Percentiles rank a stretch among this genome's conserved stretches.
phyloP scores from a whole-genome alignment of 192 early-diverging fungal genomes.

The Coemansia sp. region DNA sequence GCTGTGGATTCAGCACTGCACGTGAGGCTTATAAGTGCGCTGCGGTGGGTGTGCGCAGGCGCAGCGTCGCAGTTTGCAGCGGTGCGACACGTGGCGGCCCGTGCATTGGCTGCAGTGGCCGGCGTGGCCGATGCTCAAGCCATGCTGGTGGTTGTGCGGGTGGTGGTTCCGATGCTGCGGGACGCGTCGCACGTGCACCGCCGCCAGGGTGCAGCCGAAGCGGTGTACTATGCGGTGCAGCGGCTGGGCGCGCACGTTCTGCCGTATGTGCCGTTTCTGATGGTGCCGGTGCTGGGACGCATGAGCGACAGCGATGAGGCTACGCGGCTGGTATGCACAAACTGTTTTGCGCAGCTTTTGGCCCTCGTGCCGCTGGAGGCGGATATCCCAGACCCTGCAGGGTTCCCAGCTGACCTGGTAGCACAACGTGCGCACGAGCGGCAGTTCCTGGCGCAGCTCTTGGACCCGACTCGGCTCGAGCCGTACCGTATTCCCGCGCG shows the following conservation, averaged over 20 bases:
- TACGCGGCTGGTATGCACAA: conserved; percentile 86
- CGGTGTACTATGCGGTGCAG: conserved; percentile 77
- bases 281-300: conserved; percentile 91
- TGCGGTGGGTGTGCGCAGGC: conserved; percentile 66
- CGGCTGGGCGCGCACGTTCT: conserved; percentile 77
- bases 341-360: conserved; percentile 93
- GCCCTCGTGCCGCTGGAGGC: conserved; percentile 94
- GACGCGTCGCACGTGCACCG: conserved; percentile 64
- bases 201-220: conserved; percentile 89
- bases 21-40: conserved; percentile 49
- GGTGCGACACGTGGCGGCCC: conserved; percentile 76
- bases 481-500: conserved; percentile 81
- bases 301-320: conserved; percentile 95
- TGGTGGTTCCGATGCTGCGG: conserved; percentile 73
- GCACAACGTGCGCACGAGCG: conserved; percentile 85
- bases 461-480: conserved; percentile 86
- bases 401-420: conserved; percentile 75
- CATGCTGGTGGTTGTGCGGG: conserved; percentile 80
- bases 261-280: conserved; percentile 96
- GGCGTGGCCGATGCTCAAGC: conserved; percentile 64
- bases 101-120: conserved; percentile 73
- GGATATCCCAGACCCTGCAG: conserved; percentile 92
- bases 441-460: conserved; percentile 88
- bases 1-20: conserved; percentile 58
- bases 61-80: conserved; percentile 69